phyloP scores from a whole-genome alignment of 139 green algal genomes.

The Coccomyxa sp. region DNA sequence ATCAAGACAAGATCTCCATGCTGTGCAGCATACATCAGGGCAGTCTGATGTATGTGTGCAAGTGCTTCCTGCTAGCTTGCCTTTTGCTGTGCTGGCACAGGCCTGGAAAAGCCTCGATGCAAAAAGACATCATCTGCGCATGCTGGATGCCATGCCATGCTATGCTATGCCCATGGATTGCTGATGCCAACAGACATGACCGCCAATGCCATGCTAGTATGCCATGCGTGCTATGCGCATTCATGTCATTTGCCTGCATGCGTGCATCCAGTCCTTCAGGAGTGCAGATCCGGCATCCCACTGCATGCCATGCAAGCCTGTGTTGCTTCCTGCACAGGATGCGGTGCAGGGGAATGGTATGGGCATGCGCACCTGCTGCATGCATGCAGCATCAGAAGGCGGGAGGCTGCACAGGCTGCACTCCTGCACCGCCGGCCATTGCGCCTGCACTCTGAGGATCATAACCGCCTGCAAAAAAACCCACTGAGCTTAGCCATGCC shows the following conservation, averaged over 20 bases:
- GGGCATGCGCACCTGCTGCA: not conserved
- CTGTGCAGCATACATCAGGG: not conserved
- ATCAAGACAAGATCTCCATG: not conserved
- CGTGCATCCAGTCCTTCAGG: not conserved
- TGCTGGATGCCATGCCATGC: not conserved
- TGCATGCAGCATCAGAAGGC: not conserved
- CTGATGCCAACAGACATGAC: not conserved
- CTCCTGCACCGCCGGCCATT: no score
- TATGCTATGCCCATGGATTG: not conserved
- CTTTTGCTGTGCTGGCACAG: not conserved
- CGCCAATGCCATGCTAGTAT: no score
- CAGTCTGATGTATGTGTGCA: not conserved
- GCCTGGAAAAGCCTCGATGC: not conserved
- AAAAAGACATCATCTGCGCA: not conserved
- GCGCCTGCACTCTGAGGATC: no score
- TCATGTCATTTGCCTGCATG: not conserved
- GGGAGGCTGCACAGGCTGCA: no score
- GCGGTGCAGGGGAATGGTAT: not conserved
- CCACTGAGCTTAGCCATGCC: no score
- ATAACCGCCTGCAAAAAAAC: no score
- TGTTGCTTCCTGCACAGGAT: not conserved
- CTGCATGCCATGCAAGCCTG: no score
- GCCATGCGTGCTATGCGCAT: not conserved
- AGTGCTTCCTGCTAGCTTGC: not conserved
- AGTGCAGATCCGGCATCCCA: no score